A percentile compares a stretch with the other conserved stretches of the same genome.
phyloP scores from a whole-genome alignment of 306 rosid genomes.

The Cercis canadensis region DNA sequence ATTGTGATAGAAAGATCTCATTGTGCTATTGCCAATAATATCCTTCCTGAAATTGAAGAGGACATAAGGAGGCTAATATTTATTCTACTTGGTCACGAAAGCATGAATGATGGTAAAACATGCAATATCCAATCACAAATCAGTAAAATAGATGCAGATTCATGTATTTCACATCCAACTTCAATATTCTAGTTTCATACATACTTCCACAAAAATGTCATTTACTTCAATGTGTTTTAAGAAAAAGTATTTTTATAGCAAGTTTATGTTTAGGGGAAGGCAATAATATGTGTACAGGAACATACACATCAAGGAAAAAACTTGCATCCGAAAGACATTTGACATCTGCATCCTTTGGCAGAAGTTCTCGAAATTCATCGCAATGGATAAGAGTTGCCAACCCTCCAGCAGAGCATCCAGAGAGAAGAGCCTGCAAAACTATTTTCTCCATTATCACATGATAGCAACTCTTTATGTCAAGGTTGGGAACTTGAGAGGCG shows the following conservation, averaged over 20 bases:
- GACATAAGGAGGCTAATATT: background rate
- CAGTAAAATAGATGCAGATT: no score
- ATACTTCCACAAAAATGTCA: no score
- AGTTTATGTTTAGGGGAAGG: background rate
- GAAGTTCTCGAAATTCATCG: constrained; percentile 49
- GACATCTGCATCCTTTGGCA: constrained; percentile 49
- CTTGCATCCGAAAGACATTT: constrained; percentile 74
- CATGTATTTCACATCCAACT: no score
- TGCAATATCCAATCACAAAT: no score
- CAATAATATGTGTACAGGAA: constrained; percentile 17
- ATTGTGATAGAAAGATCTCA: constrained; percentile 56
- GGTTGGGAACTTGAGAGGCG: background rate
- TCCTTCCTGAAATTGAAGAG: constrained; percentile 57
- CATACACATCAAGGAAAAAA: constrained; percentile 74
- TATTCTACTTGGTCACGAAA: background rate
- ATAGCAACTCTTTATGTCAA: background rate
- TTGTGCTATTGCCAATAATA: constrained; percentile 43
- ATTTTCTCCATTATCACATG: background rate
- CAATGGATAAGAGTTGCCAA: constrained; percentile 73
- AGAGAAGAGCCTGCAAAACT: constrained; percentile 64
- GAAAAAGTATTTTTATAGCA: no score
- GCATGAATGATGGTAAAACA: no score
- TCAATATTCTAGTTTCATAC: no score
- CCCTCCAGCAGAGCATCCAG: constrained; percentile 78
- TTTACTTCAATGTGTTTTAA: no score